Conservation (phyloP, 768 basidiomycete species). For the Lactarius akahatsu region DNA sequence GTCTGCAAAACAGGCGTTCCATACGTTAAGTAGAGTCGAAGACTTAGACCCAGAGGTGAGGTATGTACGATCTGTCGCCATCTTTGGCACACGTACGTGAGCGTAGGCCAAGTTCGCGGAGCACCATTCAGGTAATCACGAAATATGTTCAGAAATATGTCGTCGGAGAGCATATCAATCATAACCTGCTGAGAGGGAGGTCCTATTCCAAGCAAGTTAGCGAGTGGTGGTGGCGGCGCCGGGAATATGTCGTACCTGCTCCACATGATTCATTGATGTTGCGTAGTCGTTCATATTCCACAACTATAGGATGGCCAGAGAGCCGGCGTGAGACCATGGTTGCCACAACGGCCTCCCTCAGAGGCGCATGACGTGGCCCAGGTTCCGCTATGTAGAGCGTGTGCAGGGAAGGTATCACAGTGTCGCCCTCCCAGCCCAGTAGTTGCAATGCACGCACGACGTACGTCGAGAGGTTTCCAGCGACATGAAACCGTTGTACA, state of each 20-base stretch:
- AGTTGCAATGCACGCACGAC: not conserved
- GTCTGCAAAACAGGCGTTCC: not conserved
- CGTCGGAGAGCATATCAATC: too few species aligned
- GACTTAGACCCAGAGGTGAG: not conserved
- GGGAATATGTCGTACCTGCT: not conserved
- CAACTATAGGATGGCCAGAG: not conserved
- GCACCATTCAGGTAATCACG: not conserved
- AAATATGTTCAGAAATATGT: too few species aligned
- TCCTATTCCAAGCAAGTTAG: not conserved
- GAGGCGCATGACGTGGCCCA: not conserved
- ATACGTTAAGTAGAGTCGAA: not conserved
- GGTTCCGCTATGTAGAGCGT: not conserved
- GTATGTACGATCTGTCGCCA: not conserved
- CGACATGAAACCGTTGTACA: not conserved
- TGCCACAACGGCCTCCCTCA: not conserved
- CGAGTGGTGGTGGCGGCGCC: not conserved
- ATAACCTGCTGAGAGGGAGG: too few species aligned
- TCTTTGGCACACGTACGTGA: not conserved
- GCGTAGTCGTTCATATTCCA: not conserved
- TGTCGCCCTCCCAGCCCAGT: rapidly evolving
- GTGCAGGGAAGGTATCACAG: not conserved
- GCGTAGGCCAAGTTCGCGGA: not conserved
- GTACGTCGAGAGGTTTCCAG: not conserved
- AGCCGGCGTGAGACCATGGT: not conserved
- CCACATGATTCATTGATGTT: not conserved